Base-by-base conservation (phyloP, 2,329 filamentous ascomycete species). In the Sphaerulina populicola region DNA sequence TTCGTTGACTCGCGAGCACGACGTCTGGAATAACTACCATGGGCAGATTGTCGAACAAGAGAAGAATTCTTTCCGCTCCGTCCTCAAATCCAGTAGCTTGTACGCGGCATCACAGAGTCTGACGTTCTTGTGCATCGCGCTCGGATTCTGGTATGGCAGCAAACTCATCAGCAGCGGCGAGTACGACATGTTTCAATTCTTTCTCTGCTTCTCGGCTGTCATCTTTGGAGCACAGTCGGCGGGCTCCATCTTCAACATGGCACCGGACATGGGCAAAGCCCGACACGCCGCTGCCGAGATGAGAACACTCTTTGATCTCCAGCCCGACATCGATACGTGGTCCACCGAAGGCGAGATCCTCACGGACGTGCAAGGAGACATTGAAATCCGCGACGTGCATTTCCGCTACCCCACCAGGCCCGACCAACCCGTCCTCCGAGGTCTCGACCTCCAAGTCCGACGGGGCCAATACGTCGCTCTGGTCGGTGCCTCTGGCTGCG, bases 171-270 rank as follows among this genome's bases (percentile, higher is more conserved):
- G 78, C 18, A 77, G 77, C 51, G 64, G 71, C 43, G 86, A 94
- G 66, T 91, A 93, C 67, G 68, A 71, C 58, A 77, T 88, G 62
- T 91, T 91, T 68, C 85, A 90, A 60, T 97, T 97, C 77, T 97
- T 96, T 71, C 76, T 95, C 42, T 89, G 87, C 63, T 96, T 95
- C 71, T 82, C 84, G 54, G 78, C 88, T 41, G 80, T 97, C 61
- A 86, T 96, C 62, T 96, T 94, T 63, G 88, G 90, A 49, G 86
- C 89, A 0, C 91, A 97, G 68, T 93, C 89, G 3, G 91, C 91
- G 1, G 91, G 91, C 6, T 85, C 83, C 11, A 84, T 91, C 63
- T 96, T 93, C 74, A 88, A 82, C 4, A 95, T 91, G 67, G 88
- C 88, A 0, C 88, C 89, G 0, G 88, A 95, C 59, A 94, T 94